These are phyloP conservation scores for Blastosporella zonata DNA, from an alignment of 1,284 basidiomycete species.

Conservation along the genomic window DNA sequence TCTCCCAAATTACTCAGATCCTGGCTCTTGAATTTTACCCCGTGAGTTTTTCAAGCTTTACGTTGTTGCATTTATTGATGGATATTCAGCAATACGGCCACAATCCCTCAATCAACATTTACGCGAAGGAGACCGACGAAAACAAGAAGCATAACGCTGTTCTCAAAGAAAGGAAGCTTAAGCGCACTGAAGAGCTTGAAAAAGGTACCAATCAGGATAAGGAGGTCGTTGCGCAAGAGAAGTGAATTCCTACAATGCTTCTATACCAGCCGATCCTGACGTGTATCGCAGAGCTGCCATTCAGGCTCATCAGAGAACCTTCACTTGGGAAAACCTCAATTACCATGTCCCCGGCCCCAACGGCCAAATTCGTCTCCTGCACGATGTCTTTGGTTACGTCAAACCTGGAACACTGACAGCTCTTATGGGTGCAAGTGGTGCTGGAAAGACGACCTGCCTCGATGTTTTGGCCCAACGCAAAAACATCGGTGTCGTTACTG, in stretches of 20 bases:
- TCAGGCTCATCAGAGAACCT: slow-evolving; percentile 36
- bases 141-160: slow-evolving; percentile 62
- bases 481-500: slow-evolving; percentile 68
- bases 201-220: slow-evolving; percentile 26
- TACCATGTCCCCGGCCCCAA: slow-evolving; percentile 63
- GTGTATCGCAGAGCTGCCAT: not conserved
- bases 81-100: slow-evolving; percentile 45
- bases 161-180: slow-evolving; percentile 52
- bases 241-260: slow-evolving; percentile 3
- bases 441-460: slow-evolving; percentile 46
- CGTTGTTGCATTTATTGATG: not conserved
- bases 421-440: slow-evolving; percentile 73
- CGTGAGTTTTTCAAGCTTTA: slow-evolving; percentile 35
- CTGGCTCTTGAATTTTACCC: slow-evolving; percentile 62
- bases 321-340: slow-evolving; percentile 57
- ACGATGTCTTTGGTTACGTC: slow-evolving; percentile 81
- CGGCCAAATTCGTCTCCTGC: slow-evolving; percentile 47
- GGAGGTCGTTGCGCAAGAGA: slow-evolving; percentile 10
- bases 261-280: not conserved
- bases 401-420: slow-evolving; percentile 70
- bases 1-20: slow-evolving; percentile 66
- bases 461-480: slow-evolving; percentile 74
- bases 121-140: slow-evolving; percentile 67
- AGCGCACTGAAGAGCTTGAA: slow-evolving; percentile 30
- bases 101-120: slow-evolving; percentile 55